These are phyloP conservation scores for Exophiala alcalophila DNA, from an alignment of 2,329 filamentous ascomycete genomes.

Conservation along the genomic window DNA sequence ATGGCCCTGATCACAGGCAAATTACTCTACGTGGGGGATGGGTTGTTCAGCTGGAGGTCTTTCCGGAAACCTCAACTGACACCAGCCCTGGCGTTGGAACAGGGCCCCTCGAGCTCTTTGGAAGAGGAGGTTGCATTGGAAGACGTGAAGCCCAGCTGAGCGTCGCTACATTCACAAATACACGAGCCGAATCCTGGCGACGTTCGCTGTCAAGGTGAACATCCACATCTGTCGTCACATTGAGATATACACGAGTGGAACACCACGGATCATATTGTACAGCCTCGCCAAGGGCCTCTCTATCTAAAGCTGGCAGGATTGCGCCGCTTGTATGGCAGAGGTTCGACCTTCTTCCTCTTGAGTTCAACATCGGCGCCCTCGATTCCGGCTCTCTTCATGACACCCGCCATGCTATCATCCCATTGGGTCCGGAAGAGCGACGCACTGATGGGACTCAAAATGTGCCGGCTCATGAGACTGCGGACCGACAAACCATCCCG, in stretches of 20 bases:
- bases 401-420: slow-evolving; percentile 81
- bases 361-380: slow-evolving; percentile 79
- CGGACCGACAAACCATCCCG: slow-evolving; percentile 73
- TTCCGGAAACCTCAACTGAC: slow-evolving; percentile 19
- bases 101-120: neutral
- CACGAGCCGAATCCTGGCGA: too few species aligned
- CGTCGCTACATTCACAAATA: too few species aligned
- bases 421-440: slow-evolving; percentile 84
- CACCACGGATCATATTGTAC: slow-evolving; percentile 10
- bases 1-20: slow-evolving; percentile 82
- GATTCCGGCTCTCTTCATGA: slow-evolving; percentile 78
- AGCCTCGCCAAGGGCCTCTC: slow-evolving; percentile 34
- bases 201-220: too few species aligned
- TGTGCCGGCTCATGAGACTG: slow-evolving; percentile 67
- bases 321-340: slow-evolving; percentile 62
- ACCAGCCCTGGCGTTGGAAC: slow-evolving; percentile 2
- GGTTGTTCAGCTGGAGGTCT: slow-evolving; percentile 25
- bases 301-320: slow-evolving; percentile 48
- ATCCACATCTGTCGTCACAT: too few species aligned
- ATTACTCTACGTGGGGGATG: slow-evolving; percentile 28
- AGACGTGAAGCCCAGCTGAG: slow-evolving; percentile 7
- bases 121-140: neutral
- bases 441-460: slow-evolving; percentile 71
- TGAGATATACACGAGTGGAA: too few species aligned
- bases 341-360: slow-evolving; percentile 72